Evolutionary conservation across 192 early-diverging fungal genomes (phyloP).

Genomic region (Mortierella hygrophila): DNA sequence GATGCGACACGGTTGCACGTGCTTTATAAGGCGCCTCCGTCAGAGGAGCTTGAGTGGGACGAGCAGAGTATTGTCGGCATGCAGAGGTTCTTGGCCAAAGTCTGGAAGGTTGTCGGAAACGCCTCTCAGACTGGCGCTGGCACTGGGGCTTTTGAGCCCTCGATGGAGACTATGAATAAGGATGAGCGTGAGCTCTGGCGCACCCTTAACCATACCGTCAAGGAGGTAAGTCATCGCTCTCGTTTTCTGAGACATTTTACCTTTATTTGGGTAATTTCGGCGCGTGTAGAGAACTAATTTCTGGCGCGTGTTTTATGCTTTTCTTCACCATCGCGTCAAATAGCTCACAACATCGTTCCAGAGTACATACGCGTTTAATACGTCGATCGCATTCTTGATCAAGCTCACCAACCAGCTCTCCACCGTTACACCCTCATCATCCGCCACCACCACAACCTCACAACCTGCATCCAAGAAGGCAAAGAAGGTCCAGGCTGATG

Average conservation of each 20-base stretch:
- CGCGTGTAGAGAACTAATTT: background rate
- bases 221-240: slow-evolving; percentile 61
- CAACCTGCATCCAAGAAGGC: background rate
- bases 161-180: slow-evolving; percentile 49
- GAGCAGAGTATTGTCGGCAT: slow-evolving; percentile 92
- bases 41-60: slow-evolving; percentile 93
- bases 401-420: slow-evolving; percentile 75
- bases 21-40: slow-evolving; percentile 89
- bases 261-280: background rate
- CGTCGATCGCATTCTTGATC: slow-evolving; percentile 87
- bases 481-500: slow-evolving; percentile 8
- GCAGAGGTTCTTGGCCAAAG: slow-evolving; percentile 83
- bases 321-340: background rate
- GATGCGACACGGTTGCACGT: slow-evolving; percentile 90
- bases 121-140: slow-evolving; percentile 15
- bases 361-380: slow-evolving; percentile 77
- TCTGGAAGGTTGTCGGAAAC: slow-evolving; percentile 68
- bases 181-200: slow-evolving; percentile 68
- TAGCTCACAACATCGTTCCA: slow-evolving; percentile 55
- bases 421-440: slow-evolving; percentile 14
- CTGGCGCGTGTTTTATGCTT: slow-evolving; percentile 7
- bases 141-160: background rate
- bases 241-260: background rate
- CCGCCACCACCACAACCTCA: background rate
- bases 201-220: slow-evolving; percentile 63